Conservation (phyloP, 2,329 filamentous ascomycete species). For the Fusarium euwallaceae region DNA sequence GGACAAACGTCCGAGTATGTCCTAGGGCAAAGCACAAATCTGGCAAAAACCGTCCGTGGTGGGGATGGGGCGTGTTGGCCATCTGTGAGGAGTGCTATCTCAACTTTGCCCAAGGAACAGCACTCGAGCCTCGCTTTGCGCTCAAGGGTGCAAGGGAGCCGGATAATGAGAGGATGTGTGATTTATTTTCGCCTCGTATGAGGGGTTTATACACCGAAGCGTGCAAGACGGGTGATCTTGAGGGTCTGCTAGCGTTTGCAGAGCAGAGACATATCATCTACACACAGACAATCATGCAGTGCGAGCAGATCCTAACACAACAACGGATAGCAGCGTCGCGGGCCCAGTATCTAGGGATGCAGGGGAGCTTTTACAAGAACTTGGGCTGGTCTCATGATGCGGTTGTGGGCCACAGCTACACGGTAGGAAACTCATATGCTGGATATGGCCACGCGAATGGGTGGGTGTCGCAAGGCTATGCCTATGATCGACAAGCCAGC, state of each 20-base stretch:
- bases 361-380: constrained; percentile 45
- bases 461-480: constrained; percentile 47
- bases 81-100: constrained; percentile 55
- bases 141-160: constrained; percentile 41
- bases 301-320: constrained; percentile 45
- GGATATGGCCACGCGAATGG: constrained; percentile 51
- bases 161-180: constrained; percentile 48
- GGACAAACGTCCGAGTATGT: constrained; percentile 48
- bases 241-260: constrained; percentile 45
- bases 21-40: constrained; percentile 24
- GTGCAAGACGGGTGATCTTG: constrained; percentile 41
- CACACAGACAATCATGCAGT: constrained; percentile 47
- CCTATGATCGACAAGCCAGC: constrained; percentile 48
- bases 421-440: constrained; percentile 48
- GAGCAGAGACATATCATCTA: constrained; percentile 49
- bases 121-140: constrained; percentile 48
- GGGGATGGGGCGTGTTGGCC: constrained; percentile 53
- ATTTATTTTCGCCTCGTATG: constrained; percentile 56
- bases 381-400: constrained; percentile 36
- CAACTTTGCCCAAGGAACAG: constrained; percentile 48
- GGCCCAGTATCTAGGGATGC: constrained; percentile 43
- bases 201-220: constrained; percentile 50
- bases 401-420: constrained; percentile 38
- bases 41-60: constrained; percentile 38
- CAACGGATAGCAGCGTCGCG: constrained; percentile 42